Base-by-base conservation (phyloP, 148 eudicot genomes). In the Heliosperma pusillum region DNA sequence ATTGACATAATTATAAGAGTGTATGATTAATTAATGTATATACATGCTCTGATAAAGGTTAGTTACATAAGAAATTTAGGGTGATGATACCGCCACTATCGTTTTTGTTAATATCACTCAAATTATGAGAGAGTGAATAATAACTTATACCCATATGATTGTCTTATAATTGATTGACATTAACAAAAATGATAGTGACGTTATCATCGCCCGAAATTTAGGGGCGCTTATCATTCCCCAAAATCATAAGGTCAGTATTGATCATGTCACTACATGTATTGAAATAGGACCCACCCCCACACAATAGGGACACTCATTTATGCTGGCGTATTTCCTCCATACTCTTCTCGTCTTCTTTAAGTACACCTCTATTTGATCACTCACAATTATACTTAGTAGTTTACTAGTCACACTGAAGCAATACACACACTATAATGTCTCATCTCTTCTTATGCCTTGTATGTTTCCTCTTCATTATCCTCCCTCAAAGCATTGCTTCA, bases 391-490 rank as follows among this genome's bases (percentile, higher is more conserved):
- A 45, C 50, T 45, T 8, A 45, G 10, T 45, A 45, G 10, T 12
- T 45, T 45, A 42, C 57, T 11, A 10, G 1, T 40, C 52, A 36
- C 70, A 20, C 53, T 10, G 9, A 26, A 65, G 4, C 4, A 33
- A 66, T 8, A 66, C 36, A 62, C 17, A 11, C 36, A 45, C 50
- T 8, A 47, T 30, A 52, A 88, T 86, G 85, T 82, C 81, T 64
- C 36, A 79, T 42, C 71, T 72, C 17, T 57, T 77, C 29, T 57
- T 71, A 60, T 71, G 77, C 52, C 21, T 81, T 5, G 33, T 81
- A 25, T 70, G 68, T 36, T 62, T 75, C 19, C 9, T 83, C 30
- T 47, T 81, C 47, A 71, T 86, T 40, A 36, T 82, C 57, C 30
- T 61, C 33, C 67, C 78, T 63, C 25, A 74, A 72, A 60, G 79